These are phyloP conservation scores for Calonectria honghensis DNA, from an alignment of 2,329 filamentous ascomycete species.

Conservation along the genomic window DNA sequence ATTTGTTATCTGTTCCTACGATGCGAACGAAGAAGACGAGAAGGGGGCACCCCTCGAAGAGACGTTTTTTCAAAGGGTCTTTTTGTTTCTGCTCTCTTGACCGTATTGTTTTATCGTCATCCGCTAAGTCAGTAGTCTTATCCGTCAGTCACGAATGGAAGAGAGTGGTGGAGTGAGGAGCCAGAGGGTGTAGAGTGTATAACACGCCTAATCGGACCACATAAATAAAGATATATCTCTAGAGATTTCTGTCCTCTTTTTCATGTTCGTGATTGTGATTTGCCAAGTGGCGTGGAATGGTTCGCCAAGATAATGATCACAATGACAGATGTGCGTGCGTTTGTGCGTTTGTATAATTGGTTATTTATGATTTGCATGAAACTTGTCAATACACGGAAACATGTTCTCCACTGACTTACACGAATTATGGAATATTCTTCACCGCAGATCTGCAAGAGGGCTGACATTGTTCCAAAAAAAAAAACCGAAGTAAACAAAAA, in stretches of 20 bases:
- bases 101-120: slow-evolving; percentile 11
- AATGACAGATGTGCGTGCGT: not conserved
- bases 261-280: not conserved
- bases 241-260: not conserved
- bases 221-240: slow-evolving; percentile 20
- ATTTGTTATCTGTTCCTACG: slow-evolving; percentile 27
- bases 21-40: slow-evolving; percentile 20
- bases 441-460: not conserved
- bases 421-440: not conserved
- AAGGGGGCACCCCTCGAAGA: slow-evolving; percentile 4
- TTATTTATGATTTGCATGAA: not conserved
- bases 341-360: not conserved
- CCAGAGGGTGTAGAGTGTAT: slow-evolving; percentile 27
- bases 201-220: slow-evolving; percentile 19
- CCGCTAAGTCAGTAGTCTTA: slow-evolving; percentile 6
- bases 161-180: slow-evolving; percentile 4
- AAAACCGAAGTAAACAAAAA: slow-evolving; percentile 5
- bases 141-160: not conserved
- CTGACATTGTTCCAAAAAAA: slow-evolving; percentile 4
- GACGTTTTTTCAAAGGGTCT: not conserved
- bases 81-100: not conserved
- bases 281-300: not conserved
- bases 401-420: not conserved
- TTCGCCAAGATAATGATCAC: not conserved
- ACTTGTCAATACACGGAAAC: not conserved